Percentiles rank a stretch among this genome's conserved stretches.
These are phyloP conservation scores for Pyricularia sp. DNA, from an alignment of 2,329 filamentous ascomycete species.

Conservation along the genomic window DNA sequence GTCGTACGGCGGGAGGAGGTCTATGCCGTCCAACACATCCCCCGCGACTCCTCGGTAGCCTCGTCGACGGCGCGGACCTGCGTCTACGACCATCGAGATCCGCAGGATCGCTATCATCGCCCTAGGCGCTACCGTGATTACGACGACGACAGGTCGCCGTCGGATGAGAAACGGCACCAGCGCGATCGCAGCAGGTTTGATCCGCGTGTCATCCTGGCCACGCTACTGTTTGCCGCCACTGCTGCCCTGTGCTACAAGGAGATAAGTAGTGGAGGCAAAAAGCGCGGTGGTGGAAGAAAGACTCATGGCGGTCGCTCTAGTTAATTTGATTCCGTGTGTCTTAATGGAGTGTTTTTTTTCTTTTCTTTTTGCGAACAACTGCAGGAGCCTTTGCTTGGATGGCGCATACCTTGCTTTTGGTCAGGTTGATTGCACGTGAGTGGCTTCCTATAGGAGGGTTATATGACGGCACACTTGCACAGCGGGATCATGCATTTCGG, in stretches of 20 bases:
- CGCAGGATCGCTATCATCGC: background rate
- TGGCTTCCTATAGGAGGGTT: background rate
- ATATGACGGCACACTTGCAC: background rate
- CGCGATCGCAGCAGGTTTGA: background rate
- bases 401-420: background rate
- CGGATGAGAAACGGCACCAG: background rate
- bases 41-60: background rate
- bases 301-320: background rate
- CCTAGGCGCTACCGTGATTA: constrained; percentile 21
- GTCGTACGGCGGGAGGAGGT: constrained; percentile 9
- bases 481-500: background rate
- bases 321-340: background rate
- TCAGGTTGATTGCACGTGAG: background rate
- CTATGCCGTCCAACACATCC: constrained; percentile 1
- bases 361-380: background rate
- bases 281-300: background rate
- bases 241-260: constrained; percentile 1
- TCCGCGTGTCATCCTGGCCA: background rate
- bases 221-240: background rate
- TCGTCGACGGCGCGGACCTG: background rate
- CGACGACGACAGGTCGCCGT: constrained; percentile 21
- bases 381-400: background rate
- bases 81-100: background rate
- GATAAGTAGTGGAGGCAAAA: background rate
- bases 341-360: background rate